Conservation (phyloP, 169 alveolate genomes). For the Amoebophrya sp. region DNA sequence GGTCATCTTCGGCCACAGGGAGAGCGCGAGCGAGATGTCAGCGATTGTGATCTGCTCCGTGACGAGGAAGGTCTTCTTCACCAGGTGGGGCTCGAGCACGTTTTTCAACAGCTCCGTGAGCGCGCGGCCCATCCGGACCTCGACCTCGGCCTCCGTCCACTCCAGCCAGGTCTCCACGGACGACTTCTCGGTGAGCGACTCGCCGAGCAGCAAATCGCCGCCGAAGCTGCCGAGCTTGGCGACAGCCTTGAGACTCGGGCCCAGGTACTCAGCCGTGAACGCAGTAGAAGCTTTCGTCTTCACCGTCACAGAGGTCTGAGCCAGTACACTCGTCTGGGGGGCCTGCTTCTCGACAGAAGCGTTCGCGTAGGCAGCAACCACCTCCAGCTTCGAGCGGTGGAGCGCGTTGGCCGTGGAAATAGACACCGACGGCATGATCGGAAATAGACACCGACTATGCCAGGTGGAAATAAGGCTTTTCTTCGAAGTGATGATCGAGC, state of each 20-base stretch:
- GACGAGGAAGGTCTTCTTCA: neutral
- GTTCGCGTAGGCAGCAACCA: neutral
- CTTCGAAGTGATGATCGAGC: no score
- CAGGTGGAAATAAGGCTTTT: no score
- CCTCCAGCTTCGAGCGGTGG: neutral
- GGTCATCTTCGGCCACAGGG: neutral
- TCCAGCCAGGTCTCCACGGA: neutral
- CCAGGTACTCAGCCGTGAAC: no score
- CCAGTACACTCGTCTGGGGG: no score
- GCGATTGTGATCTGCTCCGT: neutral
- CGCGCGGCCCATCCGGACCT: neutral
- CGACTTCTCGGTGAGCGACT: no score
- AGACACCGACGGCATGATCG: no score
- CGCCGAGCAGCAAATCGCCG: no score
- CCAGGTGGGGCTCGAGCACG: neutral
- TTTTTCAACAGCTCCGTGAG: neutral
- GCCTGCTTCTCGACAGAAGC: neutral
- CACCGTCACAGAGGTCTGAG: no score
- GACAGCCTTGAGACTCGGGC: no score
- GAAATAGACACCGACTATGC: no score
- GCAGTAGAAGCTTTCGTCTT: no score
- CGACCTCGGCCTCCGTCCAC: neutral
- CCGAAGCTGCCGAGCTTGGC: no score
- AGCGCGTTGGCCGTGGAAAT: neutral
- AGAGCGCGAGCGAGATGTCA: neutral